Conservation (phyloP, 805 yeast genomes). For the Metschnikowia gelsemii region DNA sequence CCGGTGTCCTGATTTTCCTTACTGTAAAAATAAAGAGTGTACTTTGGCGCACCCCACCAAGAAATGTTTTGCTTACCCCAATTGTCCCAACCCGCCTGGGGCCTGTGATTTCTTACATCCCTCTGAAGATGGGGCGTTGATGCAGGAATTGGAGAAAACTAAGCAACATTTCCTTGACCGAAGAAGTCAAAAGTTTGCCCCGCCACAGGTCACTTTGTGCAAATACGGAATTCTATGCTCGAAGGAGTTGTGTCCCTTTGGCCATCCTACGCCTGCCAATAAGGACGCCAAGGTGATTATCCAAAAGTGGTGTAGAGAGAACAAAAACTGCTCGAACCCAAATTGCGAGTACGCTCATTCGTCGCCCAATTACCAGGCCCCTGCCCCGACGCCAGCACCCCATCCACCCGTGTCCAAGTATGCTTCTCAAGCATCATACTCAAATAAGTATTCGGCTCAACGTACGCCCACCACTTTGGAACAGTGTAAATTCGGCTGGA, state of each 20-base stretch:
- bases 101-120: conserved; percentile 84
- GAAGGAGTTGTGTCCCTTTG: conserved; percentile 80
- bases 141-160: conserved; percentile 64
- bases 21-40: conserved; percentile 69
- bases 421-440: conserved; percentile 3
- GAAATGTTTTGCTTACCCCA: conserved; percentile 69
- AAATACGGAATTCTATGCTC: conserved; percentile 75
- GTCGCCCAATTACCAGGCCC: conserved; percentile 54
- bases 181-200: conserved; percentile 25
- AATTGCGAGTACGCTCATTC: conserved; percentile 79
- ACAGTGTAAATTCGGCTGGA: conserved; percentile 76
- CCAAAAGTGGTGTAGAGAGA: conserved; percentile 74
- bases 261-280: conserved; percentile 89
- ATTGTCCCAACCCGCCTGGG: conserved; percentile 76
- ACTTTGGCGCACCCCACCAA: conserved; percentile 78
- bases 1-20: conserved; percentile 70
- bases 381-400: conserved; percentile 22
- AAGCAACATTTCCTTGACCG: conserved; percentile 50
- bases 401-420: conserved; percentile 16
- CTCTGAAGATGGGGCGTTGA: conserved; percentile 74
- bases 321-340: conserved; percentile 60
- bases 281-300: conserved; percentile 65
- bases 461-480: conserved; percentile 56
- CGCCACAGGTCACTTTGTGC: conserved; percentile 52
- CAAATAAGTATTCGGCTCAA: conserved; percentile 6